Conservation (phyloP, 306 rosid genomes). For the Sophora flavescens region DNA sequence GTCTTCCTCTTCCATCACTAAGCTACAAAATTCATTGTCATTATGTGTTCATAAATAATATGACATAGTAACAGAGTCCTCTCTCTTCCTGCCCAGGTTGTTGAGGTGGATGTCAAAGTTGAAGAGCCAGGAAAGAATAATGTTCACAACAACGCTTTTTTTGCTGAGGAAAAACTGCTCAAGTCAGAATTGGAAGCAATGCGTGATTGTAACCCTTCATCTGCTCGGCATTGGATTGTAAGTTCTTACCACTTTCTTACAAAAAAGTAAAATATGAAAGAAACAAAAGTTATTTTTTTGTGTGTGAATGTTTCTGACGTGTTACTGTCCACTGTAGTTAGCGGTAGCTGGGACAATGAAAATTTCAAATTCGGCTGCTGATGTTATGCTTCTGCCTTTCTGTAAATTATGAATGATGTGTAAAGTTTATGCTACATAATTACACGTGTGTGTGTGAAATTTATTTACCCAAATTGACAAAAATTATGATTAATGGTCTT, state of each 20-base stretch:
- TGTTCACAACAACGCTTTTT: conserved; percentile 77
- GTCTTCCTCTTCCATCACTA: not conserved
- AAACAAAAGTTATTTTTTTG: not conserved
- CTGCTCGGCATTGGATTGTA: conserved; percentile 86
- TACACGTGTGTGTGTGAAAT: not conserved
- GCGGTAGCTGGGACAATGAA: conserved; percentile 12
- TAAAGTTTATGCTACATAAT: not conserved
- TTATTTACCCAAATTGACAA: not conserved
- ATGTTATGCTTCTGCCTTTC: not conserved
- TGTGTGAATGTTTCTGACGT: not conserved
- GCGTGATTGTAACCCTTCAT: conserved; percentile 71
- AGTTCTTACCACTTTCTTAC: conserved; percentile 35
- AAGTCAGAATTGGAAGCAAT: conserved; percentile 72
- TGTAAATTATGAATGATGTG: conserved; percentile 8
- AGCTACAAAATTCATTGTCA: not conserved
- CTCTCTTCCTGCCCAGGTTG: conserved; percentile 53
- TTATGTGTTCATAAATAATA: not conserved
- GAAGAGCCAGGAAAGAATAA: conserved; percentile 73
- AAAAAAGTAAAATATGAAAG: not conserved
- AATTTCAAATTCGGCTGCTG: conserved; percentile 31
- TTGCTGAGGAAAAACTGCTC: conserved; percentile 71
- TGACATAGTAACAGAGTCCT: conserved; percentile 21
- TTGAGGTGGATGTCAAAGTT: conserved; percentile 73
- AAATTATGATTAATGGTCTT: not conserved
- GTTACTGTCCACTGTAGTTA: conserved; percentile 2